These are phyloP conservation scores for Singerocomus inundabilis DNA, from an alignment of 1,284 basidiomycete genomes.

Conservation along the genomic window DNA sequence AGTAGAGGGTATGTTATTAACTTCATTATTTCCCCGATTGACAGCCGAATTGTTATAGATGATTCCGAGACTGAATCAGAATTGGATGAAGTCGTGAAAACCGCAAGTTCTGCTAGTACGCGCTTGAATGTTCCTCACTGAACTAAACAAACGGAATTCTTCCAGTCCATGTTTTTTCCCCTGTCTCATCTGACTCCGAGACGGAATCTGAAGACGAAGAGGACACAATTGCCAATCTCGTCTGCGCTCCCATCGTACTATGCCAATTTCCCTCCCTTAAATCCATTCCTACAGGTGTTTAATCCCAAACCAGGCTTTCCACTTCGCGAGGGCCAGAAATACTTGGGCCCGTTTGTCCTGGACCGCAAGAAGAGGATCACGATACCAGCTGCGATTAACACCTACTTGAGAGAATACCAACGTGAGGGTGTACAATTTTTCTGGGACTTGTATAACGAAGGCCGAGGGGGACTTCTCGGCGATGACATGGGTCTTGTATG, in stretches of 20 bases:
- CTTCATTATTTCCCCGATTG: not conserved
- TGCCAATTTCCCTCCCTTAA: not conserved
- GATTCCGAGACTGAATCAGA: slow-evolving; percentile 46
- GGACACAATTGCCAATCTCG: slow-evolving; percentile 30
- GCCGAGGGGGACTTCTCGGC: slow-evolving; percentile 72
- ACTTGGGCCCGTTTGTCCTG: slow-evolving; percentile 45
- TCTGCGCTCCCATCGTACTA: slow-evolving; percentile 6
- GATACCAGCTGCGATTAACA: slow-evolving; percentile 75
- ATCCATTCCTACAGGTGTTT: slow-evolving; percentile 31
- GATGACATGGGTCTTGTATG: slow-evolving; percentile 88
- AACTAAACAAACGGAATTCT: not conserved
- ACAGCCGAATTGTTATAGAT: slow-evolving; percentile 12
- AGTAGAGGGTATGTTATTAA: slow-evolving; percentile 17
- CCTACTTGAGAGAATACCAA: slow-evolving; percentile 81
- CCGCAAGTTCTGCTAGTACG: slow-evolving; percentile 10
- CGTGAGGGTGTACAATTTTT: slow-evolving; percentile 80
- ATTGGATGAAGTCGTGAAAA: slow-evolving; percentile 28
- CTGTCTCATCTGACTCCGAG: slow-evolving; percentile 33
- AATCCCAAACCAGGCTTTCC: slow-evolving; percentile 54
- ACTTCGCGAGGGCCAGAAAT: slow-evolving; percentile 42
- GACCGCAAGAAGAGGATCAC: slow-evolving; percentile 45
- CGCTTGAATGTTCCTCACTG: not conserved
- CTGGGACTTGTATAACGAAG: slow-evolving; percentile 61
- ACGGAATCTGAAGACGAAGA: slow-evolving; percentile 48
- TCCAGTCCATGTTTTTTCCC: slow-evolving; percentile 5